Base-by-base conservation (phyloP, 2,329 filamentous ascomycete species). In the Lachnellula hyalina region DNA sequence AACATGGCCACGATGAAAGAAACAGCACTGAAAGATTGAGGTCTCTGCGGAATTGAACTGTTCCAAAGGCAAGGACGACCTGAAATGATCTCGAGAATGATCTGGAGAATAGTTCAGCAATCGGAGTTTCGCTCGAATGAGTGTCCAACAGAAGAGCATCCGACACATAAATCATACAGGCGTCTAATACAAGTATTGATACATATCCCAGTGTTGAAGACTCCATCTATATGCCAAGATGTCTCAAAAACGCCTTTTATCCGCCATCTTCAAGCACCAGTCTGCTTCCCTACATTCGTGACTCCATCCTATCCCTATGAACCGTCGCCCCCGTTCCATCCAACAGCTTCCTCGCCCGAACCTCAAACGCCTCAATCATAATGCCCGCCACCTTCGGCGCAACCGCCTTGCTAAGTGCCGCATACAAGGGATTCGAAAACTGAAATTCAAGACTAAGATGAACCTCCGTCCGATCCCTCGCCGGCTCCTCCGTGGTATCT, bases 351-450 rank as follows among this genome's bases (percentile, higher is more conserved):
- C 76, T 76, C 5, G 94, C 91, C 67, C 89, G 80, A 72, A 83
- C 82, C 75, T 96, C 92, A 75, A 99, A 99, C 1, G 94, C 93
- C 70, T 89, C 85, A 61, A 97, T 88, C 91, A 99, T 96, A 61
- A 88, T 78, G 4, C 84, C 85, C 1, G 90, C 93, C 60, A 96
- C 84, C 73, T 89, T 90, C 34, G 90, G 87, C 61, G 90, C 90
- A 23, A 94, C 85, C 35, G 89, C 86, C 38, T 84, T 80, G 69
- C 92, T 94, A 68, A 96, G 77, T 19, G 88, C 84, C 42, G 85
- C 86, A 74, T 96, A 95, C 54, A 96, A 70, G n/a, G 92, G 90
- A 72, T 92, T 97, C 63, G 83, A 79, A 70, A 99, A 96, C 70
- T 86, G 83, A 70, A 92, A 96, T 59, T 85, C 81, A 63, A 99